phyloP scores from a whole-genome alignment of 1,139 yeast species.

The Hansenula sp. region DNA sequence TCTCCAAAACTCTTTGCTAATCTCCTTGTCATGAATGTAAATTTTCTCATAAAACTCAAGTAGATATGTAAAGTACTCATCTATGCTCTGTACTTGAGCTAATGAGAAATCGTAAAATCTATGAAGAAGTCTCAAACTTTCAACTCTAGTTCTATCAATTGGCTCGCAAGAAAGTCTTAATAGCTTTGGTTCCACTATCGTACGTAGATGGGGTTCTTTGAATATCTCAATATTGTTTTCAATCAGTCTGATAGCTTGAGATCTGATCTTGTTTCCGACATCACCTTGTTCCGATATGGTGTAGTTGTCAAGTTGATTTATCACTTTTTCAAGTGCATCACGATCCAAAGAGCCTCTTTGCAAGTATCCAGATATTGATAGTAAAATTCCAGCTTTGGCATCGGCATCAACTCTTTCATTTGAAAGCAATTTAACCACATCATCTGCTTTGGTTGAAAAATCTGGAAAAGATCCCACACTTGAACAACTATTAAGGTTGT shows the following conservation, averaged over 20 bases:
- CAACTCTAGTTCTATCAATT: conserved; percentile 34
- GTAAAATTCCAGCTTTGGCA: conserved; percentile 14
- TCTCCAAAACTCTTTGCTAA: conserved; percentile 42
- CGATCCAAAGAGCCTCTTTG: neutral
- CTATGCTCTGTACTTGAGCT: conserved; percentile 2
- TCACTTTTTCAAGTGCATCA: conserved; percentile 7
- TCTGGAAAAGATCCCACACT: conserved; percentile 12
- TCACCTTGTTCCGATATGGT: conserved; percentile 70
- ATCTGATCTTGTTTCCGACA: conserved; percentile 71
- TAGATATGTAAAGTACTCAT: conserved; percentile 12
- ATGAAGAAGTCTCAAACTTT: conserved; percentile 23
- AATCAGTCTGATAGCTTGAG: conserved; percentile 41
- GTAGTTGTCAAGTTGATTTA: conserved; percentile 51
- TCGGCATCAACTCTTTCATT: conserved; percentile 12
- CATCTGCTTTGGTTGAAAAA: conserved; percentile 6
- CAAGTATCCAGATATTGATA: conserved; percentile 13
- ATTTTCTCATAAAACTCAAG: conserved; percentile 13
- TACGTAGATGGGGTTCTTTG: conserved; percentile 7
- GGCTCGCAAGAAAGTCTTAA: conserved; percentile 54
- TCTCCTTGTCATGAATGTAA: conserved; percentile 13
- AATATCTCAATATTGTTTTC: conserved; percentile 24
- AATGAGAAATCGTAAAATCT: conserved; percentile 7
- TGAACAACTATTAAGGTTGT: conserved; percentile 15
- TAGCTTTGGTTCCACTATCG: conserved; percentile 30
- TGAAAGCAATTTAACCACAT: conserved; percentile 11